Base-by-base conservation (phyloP, 306 rosid species). In the Coriaria nepalensis region DNA sequence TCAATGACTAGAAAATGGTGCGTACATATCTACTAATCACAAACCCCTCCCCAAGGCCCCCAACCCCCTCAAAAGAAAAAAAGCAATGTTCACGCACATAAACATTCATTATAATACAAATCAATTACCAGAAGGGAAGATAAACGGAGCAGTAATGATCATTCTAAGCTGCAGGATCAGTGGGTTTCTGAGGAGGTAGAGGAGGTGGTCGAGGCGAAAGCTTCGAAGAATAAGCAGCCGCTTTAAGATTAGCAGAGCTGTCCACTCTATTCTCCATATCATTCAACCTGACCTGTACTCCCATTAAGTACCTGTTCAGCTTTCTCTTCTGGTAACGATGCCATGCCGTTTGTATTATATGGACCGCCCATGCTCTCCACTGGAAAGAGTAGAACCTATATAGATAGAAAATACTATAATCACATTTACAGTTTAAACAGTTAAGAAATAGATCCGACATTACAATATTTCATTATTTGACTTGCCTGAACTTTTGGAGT, bases 301-400 rank as follows among this genome's bases (percentile, higher is more conserved):
- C 83, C 4, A 40, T 53, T 35, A 77, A 57, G 6, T 70, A 57
- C 56, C 61, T 74, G 52, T 73, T 82, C 10, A 54, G 70, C 73
- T 80, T 83, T 64, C 58, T 75, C 60, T 69, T 79, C 14, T 55
- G 40, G 38, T 71, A 67, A 0, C 80, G 62, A 5, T 75, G 78
- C 96, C 96, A 83, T 0, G 85, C 87, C 36, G 70, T 78, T 73
- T 87, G 94, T 47, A 87, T 70, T 47, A 64, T 77, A 49, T 76
- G 67, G 6, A 87, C 80, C 0, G 74, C 90, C 96, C 96, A 83
- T 2, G 79, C 68, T 11, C 71, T 83, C 94, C 96, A 87, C 47
- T 75, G 94, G 42, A 49, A 71, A 4, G 96, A 87, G 80, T 78
- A 73, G 74, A 75, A 83, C 64, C 96, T 80, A 61, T 4, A 15